Conservation (phyloP, 106 monocot species). For the Dendrobium catenatum region DNA sequence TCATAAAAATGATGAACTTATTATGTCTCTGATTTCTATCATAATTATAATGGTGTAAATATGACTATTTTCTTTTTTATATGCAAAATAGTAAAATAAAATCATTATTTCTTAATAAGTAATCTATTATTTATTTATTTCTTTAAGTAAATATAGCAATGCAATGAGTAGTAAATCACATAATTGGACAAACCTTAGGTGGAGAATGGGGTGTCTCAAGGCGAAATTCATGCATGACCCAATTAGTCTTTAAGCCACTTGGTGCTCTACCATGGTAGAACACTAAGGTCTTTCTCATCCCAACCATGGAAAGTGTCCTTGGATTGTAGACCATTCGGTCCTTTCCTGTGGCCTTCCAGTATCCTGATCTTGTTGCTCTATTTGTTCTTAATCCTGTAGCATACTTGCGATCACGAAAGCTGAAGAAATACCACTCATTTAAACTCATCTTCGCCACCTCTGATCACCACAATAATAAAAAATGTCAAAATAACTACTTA, state of each 20-base stretch:
- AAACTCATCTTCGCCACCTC: slow-evolving; percentile 50
- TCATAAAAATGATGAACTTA: no score
- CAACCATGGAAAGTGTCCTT: slow-evolving; percentile 21
- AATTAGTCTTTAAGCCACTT: slow-evolving; percentile 37
- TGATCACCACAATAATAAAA: background rate
- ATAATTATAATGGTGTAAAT: no score
- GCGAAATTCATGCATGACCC: slow-evolving; percentile 75
- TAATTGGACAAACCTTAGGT: slow-evolving; percentile 30
- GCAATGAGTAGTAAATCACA: background rate
- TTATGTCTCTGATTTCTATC: no score
- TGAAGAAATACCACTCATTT: slow-evolving; percentile 85
- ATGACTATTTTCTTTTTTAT: no score
- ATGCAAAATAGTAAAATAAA: no score
- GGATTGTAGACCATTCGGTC: slow-evolving; percentile 31
- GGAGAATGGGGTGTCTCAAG: slow-evolving; percentile 38
- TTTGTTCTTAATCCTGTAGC: slow-evolving; percentile 55
- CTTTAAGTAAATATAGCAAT: no score
- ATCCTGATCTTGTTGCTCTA: slow-evolving; percentile 53
- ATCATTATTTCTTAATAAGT: no score
- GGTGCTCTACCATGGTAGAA: slow-evolving; percentile 67
- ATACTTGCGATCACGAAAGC: slow-evolving; percentile 72
- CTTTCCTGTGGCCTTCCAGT: slow-evolving; percentile 74
- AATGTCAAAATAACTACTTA: no score
- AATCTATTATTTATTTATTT: no score
- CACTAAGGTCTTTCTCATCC: slow-evolving; percentile 69